Base-by-base conservation (phyloP, 2,329 filamentous ascomycete species). In the Exutisphaerella laricina region DNA sequence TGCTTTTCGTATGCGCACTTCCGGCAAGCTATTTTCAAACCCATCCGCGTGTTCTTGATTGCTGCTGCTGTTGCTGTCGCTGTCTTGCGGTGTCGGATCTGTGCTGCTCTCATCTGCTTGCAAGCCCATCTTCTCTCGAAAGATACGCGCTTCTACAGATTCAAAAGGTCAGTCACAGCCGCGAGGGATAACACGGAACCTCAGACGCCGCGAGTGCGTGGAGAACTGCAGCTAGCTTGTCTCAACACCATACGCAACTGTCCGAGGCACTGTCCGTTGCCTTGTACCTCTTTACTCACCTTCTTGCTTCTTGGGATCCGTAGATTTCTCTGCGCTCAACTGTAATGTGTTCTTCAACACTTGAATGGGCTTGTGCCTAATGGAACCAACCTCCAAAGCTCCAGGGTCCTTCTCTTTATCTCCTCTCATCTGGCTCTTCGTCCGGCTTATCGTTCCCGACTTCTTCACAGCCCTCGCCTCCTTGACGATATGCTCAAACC, bases 401-500 rank as follows among this genome's bases (percentile, higher is more conserved):
- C 67, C 67, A 4, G 69, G 49, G 35, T 79, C 74, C 6, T 60
- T 53, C 16, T 72, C 39, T 14, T 39, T 33, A 5, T 43, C 34
- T 9, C 30, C 42, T 31, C 38, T 23, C 49, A 50, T 45, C 35
- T 45, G 45, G 28, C 44, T 53, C 55, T 68, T 68, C 35, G 68
- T 75, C 41, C 69, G 69, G 67, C 61, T 82, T 67, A 68, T 79
- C 66, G 59, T 85, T 69, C 70, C 80, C 70, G 66, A 84, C 41
- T 75, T 74, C 41, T 89, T 79, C 40, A 82, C 71, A 31, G 69
- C 72, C 41, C 80, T 78, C 1, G 85, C 81, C 56, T 94, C 85
- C 23, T 74, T 75, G 10, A 85, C 88, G 51, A 95, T 78, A 56
- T 85, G 76, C 61, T 94, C 85, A 61, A 98, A 97, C 5, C 89